Base-by-base conservation (phyloP, 75 land plant genomes). In the Cunninghamia lanceolata region DNA sequence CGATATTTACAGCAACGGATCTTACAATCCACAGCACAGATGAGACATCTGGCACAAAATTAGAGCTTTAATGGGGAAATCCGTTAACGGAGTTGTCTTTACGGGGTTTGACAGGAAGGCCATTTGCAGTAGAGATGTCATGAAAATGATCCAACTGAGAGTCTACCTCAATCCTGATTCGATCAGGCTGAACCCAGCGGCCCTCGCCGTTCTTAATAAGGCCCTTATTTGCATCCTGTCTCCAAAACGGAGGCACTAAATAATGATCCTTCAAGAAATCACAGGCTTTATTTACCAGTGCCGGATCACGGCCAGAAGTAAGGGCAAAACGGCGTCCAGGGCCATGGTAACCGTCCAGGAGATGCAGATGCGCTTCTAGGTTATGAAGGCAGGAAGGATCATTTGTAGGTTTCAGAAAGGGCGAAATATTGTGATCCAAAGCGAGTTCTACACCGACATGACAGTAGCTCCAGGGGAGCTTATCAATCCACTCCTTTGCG, bases 171-270 rank as follows among this genome's bases (percentile, higher is more conserved):
- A 88, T 30, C 82, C 88, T 82, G 9, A 86, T 85, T 43, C 96
- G 46, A 43, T 93, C 92, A 4, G 92, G 91, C 86, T 89, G 59
- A 4, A 88, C 86, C 94, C 94, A 94, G 38, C 86, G 79, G 0
- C 96, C 96, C 14, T 93, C 91, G 2, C 70, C 52, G 34, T 78
- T 85, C 82, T 88, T 89, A 82, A 92, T 91, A 87, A 93, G 88
- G 88, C 96, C 94, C 85, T 92, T 95, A 77, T 93, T 91, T 85
- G 88, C 89, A 14, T 87, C 91, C 84, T 93, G 94, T 89, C 92
- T 74, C 94, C 96, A 95, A 19, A 52, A 76, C 53, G 89, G 88
- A 25, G 94, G 96, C 9, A 95, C 88, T 17, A 78, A 86, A 21
- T 83, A 86, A n/a, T 89, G 85, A 8, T 84, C 87, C 56, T 85